phyloP scores from a whole-genome alignment of 805 yeast genomes.

The Metschnikowia lunata region DNA sequence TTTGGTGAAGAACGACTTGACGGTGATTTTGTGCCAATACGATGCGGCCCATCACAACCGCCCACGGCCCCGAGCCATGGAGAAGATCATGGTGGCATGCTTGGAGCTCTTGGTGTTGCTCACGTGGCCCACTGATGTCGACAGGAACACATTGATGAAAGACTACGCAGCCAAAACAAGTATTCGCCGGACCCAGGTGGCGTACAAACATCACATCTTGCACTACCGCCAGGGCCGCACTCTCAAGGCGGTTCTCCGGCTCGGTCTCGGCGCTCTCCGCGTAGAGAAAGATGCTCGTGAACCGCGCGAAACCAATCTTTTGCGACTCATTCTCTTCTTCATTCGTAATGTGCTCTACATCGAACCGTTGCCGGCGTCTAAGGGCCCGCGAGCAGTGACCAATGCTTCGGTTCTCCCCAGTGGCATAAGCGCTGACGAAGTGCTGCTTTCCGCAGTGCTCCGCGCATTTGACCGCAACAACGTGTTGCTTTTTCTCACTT shows the following conservation, averaged over 20 bases:
- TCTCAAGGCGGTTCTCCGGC: conserved; percentile 62
- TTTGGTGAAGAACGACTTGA: conserved; percentile 65
- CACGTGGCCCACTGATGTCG: conserved; percentile 80
- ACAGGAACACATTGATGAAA: conserved; percentile 36
- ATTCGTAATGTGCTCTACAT: conserved; percentile 76
- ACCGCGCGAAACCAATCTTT: conserved; percentile 64
- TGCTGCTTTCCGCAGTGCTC: conserved; percentile 57
- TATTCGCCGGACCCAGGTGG: conserved; percentile 46
- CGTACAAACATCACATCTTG: conserved; percentile 67
- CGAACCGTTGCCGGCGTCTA: conserved; percentile 59
- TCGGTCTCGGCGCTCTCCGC: conserved; percentile 60
- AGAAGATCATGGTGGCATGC: conserved; percentile 64
- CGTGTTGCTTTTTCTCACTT: conserved; percentile 68
- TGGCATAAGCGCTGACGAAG: conserved; percentile 60
- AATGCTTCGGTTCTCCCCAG: conserved; percentile 46
- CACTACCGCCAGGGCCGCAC: conserved; percentile 55
- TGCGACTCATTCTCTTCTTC: conserved; percentile 68
- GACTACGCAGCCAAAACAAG: conserved; percentile 59
- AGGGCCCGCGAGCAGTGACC: conserved; percentile 39
- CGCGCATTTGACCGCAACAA: conserved; percentile 59
- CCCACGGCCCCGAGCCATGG: conserved; percentile 28
- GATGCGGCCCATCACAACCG: conserved; percentile 39
- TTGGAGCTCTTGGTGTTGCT: conserved; percentile 77
- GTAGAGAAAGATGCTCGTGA: conserved; percentile 53
- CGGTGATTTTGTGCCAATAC: conserved; percentile 74